Conservation (phyloP, 129 eudicot genomes). For the Ambrosia artemisiifolia region DNA sequence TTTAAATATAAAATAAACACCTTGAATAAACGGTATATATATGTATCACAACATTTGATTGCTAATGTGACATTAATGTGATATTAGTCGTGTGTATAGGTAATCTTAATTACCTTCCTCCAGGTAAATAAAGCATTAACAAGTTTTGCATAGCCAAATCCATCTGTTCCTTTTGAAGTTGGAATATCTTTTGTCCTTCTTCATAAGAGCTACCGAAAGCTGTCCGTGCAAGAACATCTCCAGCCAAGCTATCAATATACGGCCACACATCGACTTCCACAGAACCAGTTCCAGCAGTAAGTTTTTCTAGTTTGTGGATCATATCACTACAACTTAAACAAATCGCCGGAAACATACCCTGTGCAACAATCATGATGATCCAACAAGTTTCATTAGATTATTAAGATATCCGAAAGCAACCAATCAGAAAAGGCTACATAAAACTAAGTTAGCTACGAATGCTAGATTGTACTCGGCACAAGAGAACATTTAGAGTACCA, state of each 20-base stretch:
- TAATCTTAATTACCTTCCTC: conserved; percentile 4
- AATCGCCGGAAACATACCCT: conserved; percentile 10
- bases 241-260: conserved; percentile 5
- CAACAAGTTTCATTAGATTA: background rate
- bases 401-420: background rate
- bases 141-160: conserved; percentile 2
- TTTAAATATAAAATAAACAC: background rate
- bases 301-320: background rate
- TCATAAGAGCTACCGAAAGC: conserved; percentile 12
- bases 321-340: conserved; percentile 2
- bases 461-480: no score
- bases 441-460: no score
- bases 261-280: conserved; percentile 16
- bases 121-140: background rate
- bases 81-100: no score
- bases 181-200: conserved; percentile 11
- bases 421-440: no score
- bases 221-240: conserved; percentile 12
- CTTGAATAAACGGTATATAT: background rate
- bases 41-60: no score
- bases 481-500: no score
- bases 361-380: background rate
- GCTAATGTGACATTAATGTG: no score
- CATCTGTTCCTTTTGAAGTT: conserved; percentile 10
- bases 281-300: background rate